Base-by-base conservation (phyloP, 306 rosid genomes). In the Corylus heterophylla region DNA sequence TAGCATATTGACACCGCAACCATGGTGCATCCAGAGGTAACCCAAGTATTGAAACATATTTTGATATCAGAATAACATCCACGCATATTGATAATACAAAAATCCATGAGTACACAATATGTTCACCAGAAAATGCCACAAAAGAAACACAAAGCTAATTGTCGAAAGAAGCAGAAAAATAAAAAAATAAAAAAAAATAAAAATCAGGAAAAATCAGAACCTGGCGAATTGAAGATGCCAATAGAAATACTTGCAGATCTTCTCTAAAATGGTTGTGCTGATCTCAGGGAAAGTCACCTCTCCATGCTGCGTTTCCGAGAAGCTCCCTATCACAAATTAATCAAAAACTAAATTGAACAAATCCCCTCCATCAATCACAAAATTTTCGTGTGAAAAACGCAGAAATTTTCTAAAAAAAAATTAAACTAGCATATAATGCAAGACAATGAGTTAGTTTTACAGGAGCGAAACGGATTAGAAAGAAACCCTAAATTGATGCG, bases 171-270 rank as follows among this genome's bases (percentile, higher is more conserved):
- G 2, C 37, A 68, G 61, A 75, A 1, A 10, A 0, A 0, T 69
- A 52, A 78, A 62, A 2, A 4, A 37, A 8, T 4, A 8, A 42
- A 18, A 2, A 12, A 67, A 76, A 8, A 42, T 18, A 2, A 12
- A 67, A 76, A 29, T 54, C 59, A 45, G 73, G 56, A 75, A 12
- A 17, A 47, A 83, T 61, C 17, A 67, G 18, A 80, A 96, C 98
- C 97, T 91, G 52, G 98, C 97, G 73, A 89, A 96, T 81, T 93
- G 97, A 73, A 96, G 98, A 81, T 93, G 91, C 99, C 99, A 96
- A 82, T 93, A 85, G 79, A 93, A 96, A 75, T 93, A 96, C 89
- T 96, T 95, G 84, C 99, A 96, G 79, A 96, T 93, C 88, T 96
- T 96, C 89, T 96, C 99, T 39, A 96, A 98, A 82, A 96, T 93